These are phyloP conservation scores for Strobilomyces echinocephalus DNA, from an alignment of 768 basidiomycete species.

Conservation along the genomic window DNA sequence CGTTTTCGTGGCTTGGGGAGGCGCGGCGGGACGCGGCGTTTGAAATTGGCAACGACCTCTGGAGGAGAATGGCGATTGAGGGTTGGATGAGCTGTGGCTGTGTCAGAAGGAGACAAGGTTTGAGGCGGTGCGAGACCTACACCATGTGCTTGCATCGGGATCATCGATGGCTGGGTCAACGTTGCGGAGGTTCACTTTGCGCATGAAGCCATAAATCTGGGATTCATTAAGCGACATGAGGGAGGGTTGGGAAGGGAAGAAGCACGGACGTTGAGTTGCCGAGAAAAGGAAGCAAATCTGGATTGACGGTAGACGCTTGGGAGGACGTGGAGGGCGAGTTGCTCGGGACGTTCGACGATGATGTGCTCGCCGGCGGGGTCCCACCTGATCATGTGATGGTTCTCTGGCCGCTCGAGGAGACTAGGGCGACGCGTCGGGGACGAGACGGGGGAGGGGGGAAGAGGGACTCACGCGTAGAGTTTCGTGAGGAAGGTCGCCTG, in stretches of 20 bases:
- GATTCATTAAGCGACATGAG: conserved; percentile 22
- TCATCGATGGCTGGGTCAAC: conserved; percentile 93
- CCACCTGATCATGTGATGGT: conserved; percentile 97
- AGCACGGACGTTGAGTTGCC: conserved; percentile 86
- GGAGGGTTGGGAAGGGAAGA: conserved; percentile 25
- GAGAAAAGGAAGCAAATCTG: conserved; percentile 94
- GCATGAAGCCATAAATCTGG: conserved; percentile 98
- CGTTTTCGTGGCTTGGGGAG: conserved; percentile 84
- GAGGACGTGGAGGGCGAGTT: conserved; percentile 89
- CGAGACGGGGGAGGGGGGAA: conserved; percentile 5
- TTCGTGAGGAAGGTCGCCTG: conserved; percentile 97
- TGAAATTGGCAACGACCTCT: conserved; percentile 90
- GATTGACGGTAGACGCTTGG: conserved; percentile 95
- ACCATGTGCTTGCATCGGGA: conserved; percentile 96
- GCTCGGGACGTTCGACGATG: conserved; percentile 91
- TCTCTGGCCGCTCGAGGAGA: conserved; percentile 85
- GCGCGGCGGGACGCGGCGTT: conserved; percentile 91
- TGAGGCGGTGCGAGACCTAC: conserved; percentile 47
- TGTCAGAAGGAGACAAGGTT: conserved; percentile 19
- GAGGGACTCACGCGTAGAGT: conserved; percentile 79
- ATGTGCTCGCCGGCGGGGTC: conserved; percentile 90
- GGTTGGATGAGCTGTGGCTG: conserved; percentile 73
- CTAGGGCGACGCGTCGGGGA: conserved; percentile 37
- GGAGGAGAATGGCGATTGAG: conserved; percentile 87
- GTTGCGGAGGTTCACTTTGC: conserved; percentile 93